A percentile compares a stretch with the other conserved stretches of the same genome.
Evolutionary conservation across 73 alveolate species (phyloP).

Genomic region (Symbiodinium natans): DNA sequence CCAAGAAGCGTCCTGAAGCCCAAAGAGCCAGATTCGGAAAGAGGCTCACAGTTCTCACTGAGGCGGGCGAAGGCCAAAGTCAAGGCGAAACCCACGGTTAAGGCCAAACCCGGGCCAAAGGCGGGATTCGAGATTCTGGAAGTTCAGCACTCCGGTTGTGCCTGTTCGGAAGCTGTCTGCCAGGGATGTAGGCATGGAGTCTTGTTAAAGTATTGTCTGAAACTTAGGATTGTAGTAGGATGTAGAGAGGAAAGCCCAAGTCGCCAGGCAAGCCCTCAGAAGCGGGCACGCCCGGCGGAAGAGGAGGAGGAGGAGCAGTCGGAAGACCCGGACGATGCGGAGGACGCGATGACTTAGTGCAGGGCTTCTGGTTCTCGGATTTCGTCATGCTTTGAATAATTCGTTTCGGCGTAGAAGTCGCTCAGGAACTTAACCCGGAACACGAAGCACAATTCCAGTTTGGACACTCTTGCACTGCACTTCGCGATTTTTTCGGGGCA

Average conservation of each 20-base stretch:
- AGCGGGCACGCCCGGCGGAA: slow-evolving; percentile 23
- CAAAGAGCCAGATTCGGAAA: too few relatives aligned
- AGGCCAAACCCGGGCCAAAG: background rate
- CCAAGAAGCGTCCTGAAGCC: background rate
- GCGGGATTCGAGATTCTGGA: too few relatives aligned
- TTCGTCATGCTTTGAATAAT: too few relatives aligned
- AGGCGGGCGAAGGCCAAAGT: background rate
- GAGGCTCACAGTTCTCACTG: background rate
- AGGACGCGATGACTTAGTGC: too few relatives aligned
- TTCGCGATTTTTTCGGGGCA: too few relatives aligned
- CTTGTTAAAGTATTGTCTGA: background rate
- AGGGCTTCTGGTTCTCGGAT: too few relatives aligned
- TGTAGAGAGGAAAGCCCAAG: slow-evolving; percentile 33
- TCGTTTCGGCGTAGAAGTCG: too few relatives aligned
- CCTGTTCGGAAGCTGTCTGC: background rate
- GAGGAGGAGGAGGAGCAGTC: background rate
- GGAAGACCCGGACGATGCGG: too few relatives aligned
- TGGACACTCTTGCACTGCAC: too few relatives aligned
- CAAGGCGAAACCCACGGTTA: background rate
- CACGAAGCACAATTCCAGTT: too few relatives aligned
- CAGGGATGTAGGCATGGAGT: background rate
- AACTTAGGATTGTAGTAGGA: background rate
- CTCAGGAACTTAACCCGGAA: too few relatives aligned
- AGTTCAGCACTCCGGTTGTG: too few relatives aligned
- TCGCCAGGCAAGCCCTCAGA: slow-evolving; percentile 20